Conservation (phyloP, 768 basidiomycete species). For the Suillus placidus region DNA sequence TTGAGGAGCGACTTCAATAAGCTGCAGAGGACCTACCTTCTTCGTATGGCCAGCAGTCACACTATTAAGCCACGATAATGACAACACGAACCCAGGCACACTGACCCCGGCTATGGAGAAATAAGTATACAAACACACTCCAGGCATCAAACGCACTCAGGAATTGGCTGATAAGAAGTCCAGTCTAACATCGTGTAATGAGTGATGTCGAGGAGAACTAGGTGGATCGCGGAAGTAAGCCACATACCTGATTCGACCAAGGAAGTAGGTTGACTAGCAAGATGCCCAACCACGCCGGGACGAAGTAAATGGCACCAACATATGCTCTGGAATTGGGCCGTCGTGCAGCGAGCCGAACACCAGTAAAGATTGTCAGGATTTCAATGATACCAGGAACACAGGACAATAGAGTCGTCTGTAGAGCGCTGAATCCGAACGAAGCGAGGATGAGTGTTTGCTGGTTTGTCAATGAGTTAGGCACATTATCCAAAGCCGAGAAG, state of each 20-base stretch:
- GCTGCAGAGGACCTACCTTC: constrained; percentile 36
- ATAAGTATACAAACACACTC: neutral
- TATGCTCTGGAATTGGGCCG: constrained; percentile 57
- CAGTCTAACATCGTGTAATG: constrained; percentile 21
- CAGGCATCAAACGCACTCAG: constrained; percentile 36
- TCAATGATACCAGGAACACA: constrained; percentile 63
- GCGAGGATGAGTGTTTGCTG: constrained; percentile 61
- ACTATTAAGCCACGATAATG: constrained; percentile 60
- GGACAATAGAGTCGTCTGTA: constrained; percentile 67
- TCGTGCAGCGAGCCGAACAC: constrained; percentile 54
- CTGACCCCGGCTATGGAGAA: constrained; percentile 42
- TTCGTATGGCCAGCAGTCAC: constrained; percentile 74
- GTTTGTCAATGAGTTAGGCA: constrained; percentile 63
- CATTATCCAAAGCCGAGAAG: constrained; percentile 58
- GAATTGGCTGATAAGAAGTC: constrained; percentile 59
- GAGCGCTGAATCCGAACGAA: constrained; percentile 57
- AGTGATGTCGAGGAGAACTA: neutral
- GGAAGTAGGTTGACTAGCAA: constrained; percentile 62
- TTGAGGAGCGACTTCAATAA: neutral
- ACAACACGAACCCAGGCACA: constrained; percentile 58
- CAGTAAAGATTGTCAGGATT: constrained; percentile 66
- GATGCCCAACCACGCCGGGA: constrained; percentile 63
- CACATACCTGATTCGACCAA: constrained; percentile 55
- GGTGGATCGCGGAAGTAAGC: neutral
- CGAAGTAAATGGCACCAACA: constrained; percentile 52